Conservation (phyloP, 805 yeast genomes). For the Torulaspora gathmanii region DNA sequence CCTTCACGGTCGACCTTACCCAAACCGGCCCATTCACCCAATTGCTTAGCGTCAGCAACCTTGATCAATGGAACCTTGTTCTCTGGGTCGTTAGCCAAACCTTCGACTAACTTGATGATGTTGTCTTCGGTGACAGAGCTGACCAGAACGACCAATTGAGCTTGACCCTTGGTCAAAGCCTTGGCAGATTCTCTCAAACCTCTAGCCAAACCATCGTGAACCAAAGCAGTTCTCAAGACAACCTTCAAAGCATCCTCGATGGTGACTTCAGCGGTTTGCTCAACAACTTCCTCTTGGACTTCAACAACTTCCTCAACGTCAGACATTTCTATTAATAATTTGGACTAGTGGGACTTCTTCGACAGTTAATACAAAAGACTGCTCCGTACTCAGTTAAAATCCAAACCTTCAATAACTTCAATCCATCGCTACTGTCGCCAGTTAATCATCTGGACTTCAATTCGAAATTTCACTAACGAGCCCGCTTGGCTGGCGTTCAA, state of each 20-base stretch:
- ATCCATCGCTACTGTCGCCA: not conserved
- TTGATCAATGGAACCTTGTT: slow-evolving; percentile 95
- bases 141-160: slow-evolving; percentile 94
- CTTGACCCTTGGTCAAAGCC: slow-evolving; percentile 97
- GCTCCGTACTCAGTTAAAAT: slow-evolving; percentile 48
- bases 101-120: slow-evolving; percentile 96
- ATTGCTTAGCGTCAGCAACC: slow-evolving; percentile 98
- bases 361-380: slow-evolving; percentile 46
- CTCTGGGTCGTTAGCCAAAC: slow-evolving; percentile 97
- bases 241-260: slow-evolving; percentile 98
- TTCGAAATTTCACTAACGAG: slow-evolving; percentile 3
- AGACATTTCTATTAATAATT: slow-evolving; percentile 54
- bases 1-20: slow-evolving; percentile 99
- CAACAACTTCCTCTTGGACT: slow-evolving; percentile 76
- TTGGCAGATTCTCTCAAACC: slow-evolving; percentile 99
- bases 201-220: slow-evolving; percentile 99
- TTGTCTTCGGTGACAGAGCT: slow-evolving; percentile 98
- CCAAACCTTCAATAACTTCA: not conserved
- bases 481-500: not conserved
- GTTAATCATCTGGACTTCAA: slow-evolving; percentile 1
- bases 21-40: slow-evolving; percentile 99
- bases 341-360: slow-evolving; percentile 59
- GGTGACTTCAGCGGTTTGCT: slow-evolving; percentile 83
- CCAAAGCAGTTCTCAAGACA: slow-evolving; percentile 95
- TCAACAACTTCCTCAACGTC: slow-evolving; percentile 90